Evolutionary conservation across 371 early-diverging fungal species (phyloP).

Genomic region (Mortierella sp.): DNA sequence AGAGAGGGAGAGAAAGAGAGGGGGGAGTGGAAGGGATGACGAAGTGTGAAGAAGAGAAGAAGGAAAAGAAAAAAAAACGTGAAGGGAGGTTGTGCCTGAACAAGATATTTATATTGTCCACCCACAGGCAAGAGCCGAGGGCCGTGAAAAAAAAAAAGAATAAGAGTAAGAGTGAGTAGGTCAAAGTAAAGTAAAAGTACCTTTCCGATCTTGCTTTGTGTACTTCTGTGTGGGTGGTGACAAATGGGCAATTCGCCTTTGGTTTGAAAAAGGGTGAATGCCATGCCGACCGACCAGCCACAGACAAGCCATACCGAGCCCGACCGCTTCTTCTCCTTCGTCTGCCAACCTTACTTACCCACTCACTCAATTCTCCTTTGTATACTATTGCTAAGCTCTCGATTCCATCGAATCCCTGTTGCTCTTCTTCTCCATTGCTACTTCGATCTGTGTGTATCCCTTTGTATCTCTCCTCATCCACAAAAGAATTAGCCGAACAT

Average conservation of each 20-base stretch:
- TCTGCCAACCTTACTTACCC: neutral
- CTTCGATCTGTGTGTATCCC: neutral
- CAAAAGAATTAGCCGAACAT: constrained; percentile 9
- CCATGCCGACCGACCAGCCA: constrained; percentile 12
- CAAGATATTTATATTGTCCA: constrained; percentile 31
- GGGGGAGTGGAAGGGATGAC: constrained; percentile 1
- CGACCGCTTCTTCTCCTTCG: neutral
- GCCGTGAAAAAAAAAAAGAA: constrained; percentile 10
- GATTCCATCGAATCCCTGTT: neutral
- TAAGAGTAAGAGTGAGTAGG: constrained; percentile 13
- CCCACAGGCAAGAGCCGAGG: constrained; percentile 25
- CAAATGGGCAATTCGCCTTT: neutral
- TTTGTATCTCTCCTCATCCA: neutral
- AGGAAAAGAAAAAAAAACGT: constrained; percentile 14
- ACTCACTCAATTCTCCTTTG: neutral
- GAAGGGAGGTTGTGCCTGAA: neutral
- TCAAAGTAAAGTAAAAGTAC: constrained; percentile 6
- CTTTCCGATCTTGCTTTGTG: constrained; percentile 7
- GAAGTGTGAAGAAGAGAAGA: constrained; percentile 14
- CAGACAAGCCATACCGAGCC: constrained; percentile 10
- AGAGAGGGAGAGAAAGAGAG: neutral
- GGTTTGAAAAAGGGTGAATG: neutral
- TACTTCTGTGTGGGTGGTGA: neutral
- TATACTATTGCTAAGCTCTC: neutral
- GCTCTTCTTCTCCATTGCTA: neutral